Base-by-base conservation (phyloP, 768 basidiomycete species). In the Russula abietina region DNA sequence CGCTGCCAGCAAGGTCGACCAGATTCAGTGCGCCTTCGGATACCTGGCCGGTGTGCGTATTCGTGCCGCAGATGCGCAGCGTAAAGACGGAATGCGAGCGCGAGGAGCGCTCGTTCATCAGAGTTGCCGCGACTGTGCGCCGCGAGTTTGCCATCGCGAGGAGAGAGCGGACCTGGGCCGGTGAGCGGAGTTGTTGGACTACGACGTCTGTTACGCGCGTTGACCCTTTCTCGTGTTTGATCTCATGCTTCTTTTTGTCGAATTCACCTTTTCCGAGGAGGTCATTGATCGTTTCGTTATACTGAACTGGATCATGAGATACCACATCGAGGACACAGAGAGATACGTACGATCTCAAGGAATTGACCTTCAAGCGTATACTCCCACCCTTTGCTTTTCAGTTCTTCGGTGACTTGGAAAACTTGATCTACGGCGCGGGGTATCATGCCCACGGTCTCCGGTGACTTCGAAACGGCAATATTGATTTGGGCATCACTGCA, bases 301-400 rank as follows among this genome's bases (percentile, higher is more conserved):
- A 94, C 91, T 93, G 69, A 9, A n/a, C 26, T 6, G 33, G 14
- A 17, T 53, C 51, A 36, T 66, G 61, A 24, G 43, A n/a, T 55
- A 61, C 54, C 66, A 55, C 49, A 49, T 36, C 43, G 61, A 55
- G 41, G 30, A 10, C 9, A 57, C 49, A 14, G 22, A 22, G 48
- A 49, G 12, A 54, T 28, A 78, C 85, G 68, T 65, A 95, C 94
- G 54, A 96, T 96, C 74, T 97, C 94, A 56, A 96, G 81, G 76
- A 94, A 96, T 70, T 95, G 92, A n/a, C 94, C 94, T 70, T 95
- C 92, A 80, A 96, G 85, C 50, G 75, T 85, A 70, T 97, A 96
- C 68, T 84, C 83, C 94, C 94, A 97, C 2, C 94, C 94, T 72
- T 88, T 89, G 60, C 75, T 83, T 73, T 83, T 87, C 66, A 96